phyloP scores from a whole-genome alignment of 1,284 basidiomycete species.

The Rhodotorula sp. region DNA sequence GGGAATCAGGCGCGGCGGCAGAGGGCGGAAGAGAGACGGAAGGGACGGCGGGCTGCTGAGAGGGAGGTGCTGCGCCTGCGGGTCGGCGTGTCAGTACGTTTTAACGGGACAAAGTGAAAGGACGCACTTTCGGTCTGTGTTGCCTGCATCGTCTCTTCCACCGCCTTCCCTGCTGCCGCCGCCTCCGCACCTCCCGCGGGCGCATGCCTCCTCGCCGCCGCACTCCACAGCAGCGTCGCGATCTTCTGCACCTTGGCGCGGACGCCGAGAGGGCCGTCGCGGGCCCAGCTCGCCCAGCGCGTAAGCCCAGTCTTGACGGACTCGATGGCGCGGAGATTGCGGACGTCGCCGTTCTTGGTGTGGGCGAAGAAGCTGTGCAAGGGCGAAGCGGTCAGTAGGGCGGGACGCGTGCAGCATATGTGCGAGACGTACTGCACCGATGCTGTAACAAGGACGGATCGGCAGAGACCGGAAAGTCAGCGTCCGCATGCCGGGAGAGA shows the following conservation, averaged over 20 bases:
- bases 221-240: neutral
- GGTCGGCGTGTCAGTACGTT: neutral
- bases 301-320: neutral
- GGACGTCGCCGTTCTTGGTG: neutral
- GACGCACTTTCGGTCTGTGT: neutral
- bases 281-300: neutral
- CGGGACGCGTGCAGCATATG: neutral
- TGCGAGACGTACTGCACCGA: neutral
- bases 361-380: neutral
- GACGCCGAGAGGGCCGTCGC: neutral
- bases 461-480: neutral
- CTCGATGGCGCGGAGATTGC: conserved; percentile 2
- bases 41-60: neutral
- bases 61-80: too few species aligned
- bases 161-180: neutral
- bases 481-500: neutral
- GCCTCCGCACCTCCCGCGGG: neutral
- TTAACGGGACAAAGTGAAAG: too few species aligned
- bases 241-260: conserved; percentile 2
- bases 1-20: neutral
- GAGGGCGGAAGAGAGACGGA: neutral
- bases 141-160: neutral
- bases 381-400: too few species aligned
- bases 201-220: conserved; percentile 2
- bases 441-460: neutral